Evolutionary conservation across 768 basidiomycete species (phyloP), one percentile per base, ranked within the genome.

Genomic region (Boletus rex-veris): DNA sequence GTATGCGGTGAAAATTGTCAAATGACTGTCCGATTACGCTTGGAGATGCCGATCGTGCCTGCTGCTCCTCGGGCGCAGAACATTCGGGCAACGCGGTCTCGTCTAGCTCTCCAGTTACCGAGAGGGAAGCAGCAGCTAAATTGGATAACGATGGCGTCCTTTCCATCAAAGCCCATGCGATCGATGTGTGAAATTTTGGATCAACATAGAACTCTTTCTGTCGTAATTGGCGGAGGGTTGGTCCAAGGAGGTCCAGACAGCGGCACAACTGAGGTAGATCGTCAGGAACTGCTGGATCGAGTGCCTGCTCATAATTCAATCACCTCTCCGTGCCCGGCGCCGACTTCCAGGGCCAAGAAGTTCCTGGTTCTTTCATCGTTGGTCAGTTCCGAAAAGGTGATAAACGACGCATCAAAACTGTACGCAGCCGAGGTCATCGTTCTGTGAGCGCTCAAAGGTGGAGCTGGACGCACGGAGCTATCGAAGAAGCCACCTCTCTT

Each of bases 121-220:
- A 26, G 42, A 28, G 21, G 5, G 63, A 52, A 16, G 53, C 21
- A 28, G 35, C 12, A 38, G 37, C n/a, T 53, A 48, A 38, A 42
- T 54, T 28, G 35, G 48, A 42, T 6, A 49, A 39, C 3, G 56
- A 31, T 9, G 57, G 42, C 31, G 51, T 16, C 39, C 57, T 56
- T 33, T 81, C 75, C 46, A 92, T 79, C 41, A 92, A 75, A 14
- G 85, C 83, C 94, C 95, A 97, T 10, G 85, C 92, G 50, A 97
- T 83, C 3, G 92, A 95, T 12, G 88, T 80, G 65, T 98, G 95
- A 64, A 94, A 97, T 42, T 85, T 82, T 18, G 95, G 92, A 30
- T 81, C 73, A 33, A 74, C 63, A 71, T 98, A 96, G 70, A 91
- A 97, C 52, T 80, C 78, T 58, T 86, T 84, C 59, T 95, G 88